Evolutionary conservation across 164 flowering plant species (phyloP).

Genomic region (Vitis rupestris): DNA sequence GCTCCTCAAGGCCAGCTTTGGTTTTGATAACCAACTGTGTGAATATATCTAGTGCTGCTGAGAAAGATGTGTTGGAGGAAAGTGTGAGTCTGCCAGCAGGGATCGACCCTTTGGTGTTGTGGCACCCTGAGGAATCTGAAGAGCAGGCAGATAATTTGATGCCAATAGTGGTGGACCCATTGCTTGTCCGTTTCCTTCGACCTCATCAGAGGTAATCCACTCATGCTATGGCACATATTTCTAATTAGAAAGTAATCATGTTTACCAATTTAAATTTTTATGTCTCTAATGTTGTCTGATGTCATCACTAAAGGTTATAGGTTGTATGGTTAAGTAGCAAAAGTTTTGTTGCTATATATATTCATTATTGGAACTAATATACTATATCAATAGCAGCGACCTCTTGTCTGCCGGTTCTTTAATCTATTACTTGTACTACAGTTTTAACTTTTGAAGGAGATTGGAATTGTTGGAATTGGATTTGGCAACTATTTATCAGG

Average conservation of each 20-base stretch:
- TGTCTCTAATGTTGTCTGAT: no score
- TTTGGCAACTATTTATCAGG: neutral
- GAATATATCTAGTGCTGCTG: conserved; percentile 23
- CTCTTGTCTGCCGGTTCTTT: no score
- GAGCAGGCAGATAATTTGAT: conserved; percentile 21
- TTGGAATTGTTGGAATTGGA: no score
- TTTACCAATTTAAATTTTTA: no score
- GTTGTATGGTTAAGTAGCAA: no score
- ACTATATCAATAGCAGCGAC: no score
- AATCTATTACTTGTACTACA: no score
- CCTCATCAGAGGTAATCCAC: conserved; percentile 88
- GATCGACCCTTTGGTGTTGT: conserved; percentile 82
- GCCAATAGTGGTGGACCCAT: conserved; percentile 65
- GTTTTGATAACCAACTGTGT: conserved; percentile 44
- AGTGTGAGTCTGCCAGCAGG: conserved; percentile 65
- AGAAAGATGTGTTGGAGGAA: conserved; percentile 49
- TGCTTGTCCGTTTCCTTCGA: conserved; percentile 90
- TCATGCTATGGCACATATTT: neutral
- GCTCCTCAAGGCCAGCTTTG: conserved; percentile 64
- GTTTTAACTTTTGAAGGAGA: no score
- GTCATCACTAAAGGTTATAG: no score
- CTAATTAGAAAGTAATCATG: no score
- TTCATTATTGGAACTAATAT: no score
- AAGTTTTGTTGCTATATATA: no score
- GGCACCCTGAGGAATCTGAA: conserved; percentile 76